Evolutionary conservation across 2,329 filamentous ascomycete genomes (phyloP), one percentile per base, ranked within the genome.

Genomic region (Myriangium duriaei): DNA sequence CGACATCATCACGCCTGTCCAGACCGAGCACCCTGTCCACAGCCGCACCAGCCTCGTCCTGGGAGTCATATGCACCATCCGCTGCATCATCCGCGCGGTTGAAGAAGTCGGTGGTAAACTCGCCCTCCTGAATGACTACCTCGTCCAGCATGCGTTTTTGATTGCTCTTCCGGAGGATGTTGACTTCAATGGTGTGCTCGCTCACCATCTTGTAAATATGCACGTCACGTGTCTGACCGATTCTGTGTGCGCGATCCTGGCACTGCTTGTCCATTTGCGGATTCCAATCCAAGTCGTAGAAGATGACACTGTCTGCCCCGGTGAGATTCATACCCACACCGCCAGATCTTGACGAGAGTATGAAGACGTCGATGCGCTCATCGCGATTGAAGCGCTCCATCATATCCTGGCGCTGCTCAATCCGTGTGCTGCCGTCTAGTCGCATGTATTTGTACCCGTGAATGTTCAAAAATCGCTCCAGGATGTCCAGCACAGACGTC

Each of bases 251-350:
- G 51, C 91, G 76, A 57, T 98, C 92, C 62, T 98, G 92, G 52
- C 91, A 98, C 60, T 98, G 91, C 60, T 94, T 94, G 65, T 98
- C 91, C 91, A 98, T 98, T 36, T 92, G 91, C 0, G 91, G 91
- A 52, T 98, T 98, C 92, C 92, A 98, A 57, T 98, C 91, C 42
- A 96, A 78, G 53, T 98, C 91, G 61, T 96, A 98, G 60, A 98
- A 98, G 48, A 98, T 95, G 51, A 98, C 91, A 0, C 87, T 94
- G 57, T 96, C 91, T 4, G 91, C 91, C 34, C 91, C 91, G 0
- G 88, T 96, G 30, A 98, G 69, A 51, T 98, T 98, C 64, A 98
- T 93, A 41, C 91, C 91, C 1, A 98, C 68, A 39, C 91, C 91
- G 48, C 91, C 91, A 0, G 91, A 95, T 41, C 91, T 77, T 34